Conservation (phyloP, 495 filamentous ascomycete species). For the Daldinia concentrica region DNA sequence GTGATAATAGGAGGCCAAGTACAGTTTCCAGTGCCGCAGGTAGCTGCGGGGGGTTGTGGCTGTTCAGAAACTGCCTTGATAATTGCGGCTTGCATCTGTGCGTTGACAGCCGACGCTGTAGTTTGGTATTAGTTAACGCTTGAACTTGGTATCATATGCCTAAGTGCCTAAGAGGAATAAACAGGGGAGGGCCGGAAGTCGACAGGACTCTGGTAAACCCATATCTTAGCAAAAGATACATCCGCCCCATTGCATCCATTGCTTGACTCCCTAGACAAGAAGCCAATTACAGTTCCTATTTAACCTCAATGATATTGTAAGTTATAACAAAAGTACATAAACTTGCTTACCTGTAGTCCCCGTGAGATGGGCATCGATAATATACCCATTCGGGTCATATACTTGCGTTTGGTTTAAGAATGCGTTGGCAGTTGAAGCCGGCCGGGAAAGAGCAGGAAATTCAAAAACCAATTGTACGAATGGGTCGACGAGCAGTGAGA, state of each 20-base stretch:
- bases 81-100: conserved; percentile 12
- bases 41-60: not conserved
- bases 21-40: conserved; percentile 2
- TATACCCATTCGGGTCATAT: conserved; percentile 5
- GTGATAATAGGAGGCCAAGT: conserved; percentile 5
- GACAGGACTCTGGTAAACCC: too few species aligned
- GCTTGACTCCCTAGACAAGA: not conserved
- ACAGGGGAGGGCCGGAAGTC: too few species aligned
- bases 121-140: not conserved
- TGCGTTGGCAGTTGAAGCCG: not conserved
- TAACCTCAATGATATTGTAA: not conserved
- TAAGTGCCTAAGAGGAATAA: too few species aligned
- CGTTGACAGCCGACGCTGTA: conserved; percentile 1
- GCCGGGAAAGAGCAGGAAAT: not conserved
- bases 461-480: conserved; percentile 10
- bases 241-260: too few species aligned
- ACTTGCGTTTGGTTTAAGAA: not conserved
- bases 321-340: not conserved
- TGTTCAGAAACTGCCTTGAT: conserved; percentile 1
- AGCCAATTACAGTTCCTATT: not conserved
- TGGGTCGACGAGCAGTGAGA: not conserved
- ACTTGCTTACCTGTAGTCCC: not conserved
- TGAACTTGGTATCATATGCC: not conserved
- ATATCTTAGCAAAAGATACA: too few species aligned
- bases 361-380: not conserved